A percentile compares a stretch with the other conserved stretches of the same genome.
These are phyloP conservation scores for Suhomyces yuchorum DNA, from an alignment of 1,139 yeast species.

Conservation along the genomic window DNA sequence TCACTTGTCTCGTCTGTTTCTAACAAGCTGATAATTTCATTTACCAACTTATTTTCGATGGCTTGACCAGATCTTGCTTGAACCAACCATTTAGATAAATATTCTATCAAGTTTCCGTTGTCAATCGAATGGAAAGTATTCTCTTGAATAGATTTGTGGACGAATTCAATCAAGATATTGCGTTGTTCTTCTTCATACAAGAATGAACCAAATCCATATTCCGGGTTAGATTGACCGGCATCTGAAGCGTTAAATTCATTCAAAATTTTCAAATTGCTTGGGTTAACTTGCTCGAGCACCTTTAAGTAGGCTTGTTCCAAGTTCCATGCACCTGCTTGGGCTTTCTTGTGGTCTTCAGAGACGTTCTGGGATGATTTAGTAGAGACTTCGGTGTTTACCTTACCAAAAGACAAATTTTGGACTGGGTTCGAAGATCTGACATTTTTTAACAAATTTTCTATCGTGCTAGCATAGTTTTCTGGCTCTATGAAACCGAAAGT, in stretches of 20 bases:
- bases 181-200: constrained; percentile 59
- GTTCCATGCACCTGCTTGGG: constrained; percentile 47
- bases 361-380: constrained; percentile 32
- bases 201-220: constrained; percentile 82
- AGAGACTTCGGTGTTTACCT: constrained; percentile 30
- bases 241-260: constrained; percentile 48
- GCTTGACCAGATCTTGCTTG: constrained; percentile 34
- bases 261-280: constrained; percentile 55
- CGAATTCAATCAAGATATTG: constrained; percentile 46
- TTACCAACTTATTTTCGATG: constrained; percentile 28
- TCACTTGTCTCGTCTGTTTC: constrained; percentile 42
- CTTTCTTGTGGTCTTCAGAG: constrained; percentile 29
- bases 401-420: constrained; percentile 67
- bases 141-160: constrained; percentile 52
- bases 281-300: constrained; percentile 69
- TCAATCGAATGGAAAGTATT: constrained; percentile 50
- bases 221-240: constrained; percentile 64
- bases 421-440: constrained; percentile 55
- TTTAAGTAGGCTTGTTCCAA: constrained; percentile 80
- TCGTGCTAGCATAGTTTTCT: constrained; percentile 46
- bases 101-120: constrained; percentile 53
- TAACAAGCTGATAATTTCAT: constrained; percentile 45
- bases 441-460: constrained; percentile 56
- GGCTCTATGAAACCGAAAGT: constrained; percentile 53
- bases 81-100: constrained; percentile 71